Conservation (phyloP, 176 grass and related monocot genomes). For the Dendrocalamus sinicus region DNA sequence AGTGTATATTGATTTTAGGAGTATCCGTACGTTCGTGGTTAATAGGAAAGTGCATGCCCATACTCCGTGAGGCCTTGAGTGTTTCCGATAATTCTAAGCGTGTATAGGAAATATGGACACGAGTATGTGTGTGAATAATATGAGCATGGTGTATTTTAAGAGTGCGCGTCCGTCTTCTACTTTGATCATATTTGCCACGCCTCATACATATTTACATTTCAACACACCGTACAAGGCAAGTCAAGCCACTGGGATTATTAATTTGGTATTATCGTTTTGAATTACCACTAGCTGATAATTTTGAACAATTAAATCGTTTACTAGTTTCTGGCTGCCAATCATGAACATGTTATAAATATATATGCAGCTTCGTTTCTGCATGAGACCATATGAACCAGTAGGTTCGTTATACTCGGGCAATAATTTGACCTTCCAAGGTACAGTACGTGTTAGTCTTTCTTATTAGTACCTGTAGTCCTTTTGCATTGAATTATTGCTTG, state of each 20-base stretch:
- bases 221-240: background rate
- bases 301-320: conserved; percentile 10
- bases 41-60: too few species aligned
- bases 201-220: background rate
- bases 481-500: conserved; percentile 2
- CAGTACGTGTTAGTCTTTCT: background rate
- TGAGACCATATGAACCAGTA: background rate
- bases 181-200: background rate
- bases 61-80: too few species aligned
- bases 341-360: background rate
- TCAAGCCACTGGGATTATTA: conserved; percentile 16
- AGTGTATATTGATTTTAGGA: too few species aligned
- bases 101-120: too few species aligned
- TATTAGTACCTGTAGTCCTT: background rate
- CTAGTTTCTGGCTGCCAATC: background rate
- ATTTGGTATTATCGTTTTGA: background rate
- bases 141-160: too few species aligned
- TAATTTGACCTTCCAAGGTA: background rate
- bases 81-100: too few species aligned
- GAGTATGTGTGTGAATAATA: too few species aligned
- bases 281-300: background rate
- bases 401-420: background rate
- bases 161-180: too few species aligned
- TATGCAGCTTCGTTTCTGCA: background rate
- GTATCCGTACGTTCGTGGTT: too few species aligned